Evolutionary conservation across 768 basidiomycete species (phyloP).

Genomic region (Mycena haematopus): DNA sequence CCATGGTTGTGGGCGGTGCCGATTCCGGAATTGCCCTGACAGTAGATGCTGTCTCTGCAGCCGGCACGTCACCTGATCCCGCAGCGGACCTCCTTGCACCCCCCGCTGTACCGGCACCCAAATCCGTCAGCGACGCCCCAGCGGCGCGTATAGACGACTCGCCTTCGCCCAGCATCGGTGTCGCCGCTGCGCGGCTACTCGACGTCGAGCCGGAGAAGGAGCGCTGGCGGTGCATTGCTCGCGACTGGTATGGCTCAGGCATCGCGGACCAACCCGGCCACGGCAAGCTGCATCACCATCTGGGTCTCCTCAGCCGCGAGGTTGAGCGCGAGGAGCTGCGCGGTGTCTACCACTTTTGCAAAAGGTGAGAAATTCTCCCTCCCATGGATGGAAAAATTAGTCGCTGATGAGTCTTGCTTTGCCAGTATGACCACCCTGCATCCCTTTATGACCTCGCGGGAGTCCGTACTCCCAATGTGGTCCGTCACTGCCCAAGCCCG

Average conservation of each 20-base stretch:
- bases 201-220: constrained; percentile 93
- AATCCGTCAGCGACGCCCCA: constrained; percentile 55
- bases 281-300: constrained; percentile 92
- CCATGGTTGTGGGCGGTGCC: constrained; percentile 66
- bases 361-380: constrained; percentile 71
- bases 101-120: constrained; percentile 35
- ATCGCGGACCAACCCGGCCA: constrained; percentile 91
- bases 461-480: constrained; percentile 91
- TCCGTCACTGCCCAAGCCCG: constrained; percentile 74
- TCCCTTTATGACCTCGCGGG: constrained; percentile 86
- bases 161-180: constrained; percentile 80
- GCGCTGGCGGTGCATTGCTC: constrained; percentile 86
- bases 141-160: constrained; percentile 68
- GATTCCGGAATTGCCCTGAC: constrained; percentile 55
- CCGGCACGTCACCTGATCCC: constrained; percentile 39
- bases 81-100: constrained; percentile 19
- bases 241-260: constrained; percentile 92
- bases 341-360: constrained; percentile 91
- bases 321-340: constrained; percentile 82
- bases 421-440: constrained; percentile 89
- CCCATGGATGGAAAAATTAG: neutral
- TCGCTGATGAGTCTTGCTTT: constrained; percentile 10
- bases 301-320: constrained; percentile 88
- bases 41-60: constrained; percentile 59
- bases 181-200: constrained; percentile 79